These are phyloP conservation scores for Stevia rebaudiana DNA, from an alignment of 140 eudicot species.

Conservation along the genomic window DNA sequence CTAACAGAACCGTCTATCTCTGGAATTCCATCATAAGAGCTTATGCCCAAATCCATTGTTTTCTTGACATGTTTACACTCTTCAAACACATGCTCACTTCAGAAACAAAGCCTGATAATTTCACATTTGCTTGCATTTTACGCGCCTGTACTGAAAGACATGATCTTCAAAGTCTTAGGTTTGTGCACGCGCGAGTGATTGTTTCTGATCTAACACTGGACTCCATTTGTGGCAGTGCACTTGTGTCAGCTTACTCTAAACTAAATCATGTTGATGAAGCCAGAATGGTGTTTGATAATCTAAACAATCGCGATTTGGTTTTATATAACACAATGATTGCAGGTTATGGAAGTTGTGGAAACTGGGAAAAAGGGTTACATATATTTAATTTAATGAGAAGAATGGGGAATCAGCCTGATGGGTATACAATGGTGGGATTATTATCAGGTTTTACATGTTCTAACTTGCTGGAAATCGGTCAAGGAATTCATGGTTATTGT, in stretches of 20 bases:
- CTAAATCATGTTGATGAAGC: constrained; percentile 43
- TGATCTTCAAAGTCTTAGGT: constrained; percentile 31
- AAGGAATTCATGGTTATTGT: constrained; percentile 54
- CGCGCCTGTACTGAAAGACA: constrained; percentile 49
- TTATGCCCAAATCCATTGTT: constrained; percentile 42
- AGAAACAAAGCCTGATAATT: constrained; percentile 50
- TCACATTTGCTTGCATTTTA: constrained; percentile 61
- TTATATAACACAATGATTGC: constrained; percentile 56
- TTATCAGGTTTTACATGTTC: constrained; percentile 34
- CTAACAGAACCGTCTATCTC: constrained; percentile 44
- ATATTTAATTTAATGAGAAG: constrained; percentile 40
- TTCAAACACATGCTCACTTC: constrained; percentile 44
- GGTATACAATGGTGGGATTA: constrained; percentile 66
- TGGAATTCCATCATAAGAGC: constrained; percentile 82
- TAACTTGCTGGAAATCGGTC: constrained; percentile 36
- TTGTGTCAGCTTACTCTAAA: constrained; percentile 60
- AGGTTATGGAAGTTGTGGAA: constrained; percentile 46
- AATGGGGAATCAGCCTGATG: constrained; percentile 47
- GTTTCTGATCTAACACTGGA: constrained; percentile 37
- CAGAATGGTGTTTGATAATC: constrained; percentile 36
- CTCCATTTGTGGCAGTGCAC: constrained; percentile 47
- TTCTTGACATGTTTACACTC: constrained; percentile 38
- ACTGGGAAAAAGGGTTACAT: constrained; percentile 36
- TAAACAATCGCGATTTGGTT: constrained; percentile 43
- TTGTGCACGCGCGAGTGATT: constrained; percentile 49